Conservation (phyloP, 164 flowering plant species). For the Cinnamomum micranthum region DNA sequence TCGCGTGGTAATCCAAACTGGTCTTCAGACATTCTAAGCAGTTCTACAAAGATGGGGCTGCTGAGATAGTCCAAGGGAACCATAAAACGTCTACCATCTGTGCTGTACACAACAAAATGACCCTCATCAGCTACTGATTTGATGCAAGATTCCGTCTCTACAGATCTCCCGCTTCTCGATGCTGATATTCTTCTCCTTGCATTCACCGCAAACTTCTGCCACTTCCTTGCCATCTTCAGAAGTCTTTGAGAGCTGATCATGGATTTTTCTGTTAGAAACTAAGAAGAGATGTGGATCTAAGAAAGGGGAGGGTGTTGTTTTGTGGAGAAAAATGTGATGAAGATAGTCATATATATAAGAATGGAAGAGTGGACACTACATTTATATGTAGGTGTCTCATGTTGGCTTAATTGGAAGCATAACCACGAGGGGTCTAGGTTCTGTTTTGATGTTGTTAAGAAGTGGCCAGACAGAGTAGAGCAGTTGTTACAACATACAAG, state of each 20-base stretch:
- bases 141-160: background rate
- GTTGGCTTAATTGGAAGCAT: too few species aligned
- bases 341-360: too few species aligned
- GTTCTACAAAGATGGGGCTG: background rate
- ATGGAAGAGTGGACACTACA: too few species aligned
- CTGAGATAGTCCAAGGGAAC: background rate
- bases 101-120: slow-evolving; percentile 20
- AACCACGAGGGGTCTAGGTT: too few species aligned
- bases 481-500: too few species aligned
- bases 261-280: background rate
- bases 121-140: slow-evolving; percentile 6
- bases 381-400: too few species aligned
- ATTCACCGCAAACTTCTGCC: background rate
- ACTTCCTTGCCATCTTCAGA: background rate
- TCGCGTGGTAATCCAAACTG: slow-evolving; percentile 1
- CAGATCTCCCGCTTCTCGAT: background rate
- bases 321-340: too few species aligned
- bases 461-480: too few species aligned
- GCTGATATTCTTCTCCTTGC: background rate
- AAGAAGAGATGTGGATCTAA: background rate
- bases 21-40: background rate
- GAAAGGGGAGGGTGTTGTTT: too few species aligned
- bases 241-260: background rate
- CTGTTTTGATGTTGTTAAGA: too few species aligned
- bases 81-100: slow-evolving; percentile 20